Evolutionary conservation across 768 basidiomycete genomes (phyloP).

Genomic region (Lentinula sp.): DNA sequence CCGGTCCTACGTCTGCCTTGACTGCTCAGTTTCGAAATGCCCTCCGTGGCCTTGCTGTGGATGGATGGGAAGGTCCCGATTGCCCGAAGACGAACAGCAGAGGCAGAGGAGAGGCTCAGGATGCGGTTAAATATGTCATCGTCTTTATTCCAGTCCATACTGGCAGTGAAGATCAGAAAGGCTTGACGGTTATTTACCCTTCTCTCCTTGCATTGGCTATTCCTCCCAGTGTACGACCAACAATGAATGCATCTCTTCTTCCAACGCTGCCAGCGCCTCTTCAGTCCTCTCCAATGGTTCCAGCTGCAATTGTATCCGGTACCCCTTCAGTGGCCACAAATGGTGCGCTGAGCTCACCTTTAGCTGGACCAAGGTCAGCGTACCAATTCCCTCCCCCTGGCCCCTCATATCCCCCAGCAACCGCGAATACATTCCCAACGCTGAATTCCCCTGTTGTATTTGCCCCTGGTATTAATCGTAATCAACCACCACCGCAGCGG

Average conservation of each 20-base stretch:
- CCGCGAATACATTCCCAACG: neutral
- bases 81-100: slow-evolving; percentile 11
- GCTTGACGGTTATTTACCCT: slow-evolving; percentile 71
- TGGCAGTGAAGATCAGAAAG: slow-evolving; percentile 73
- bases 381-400: neutral
- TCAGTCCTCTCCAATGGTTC: slow-evolving; percentile 7
- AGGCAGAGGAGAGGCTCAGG: slow-evolving; percentile 11
- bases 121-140: slow-evolving; percentile 43
- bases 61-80: slow-evolving; percentile 37
- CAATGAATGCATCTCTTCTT: slow-evolving; percentile 3
- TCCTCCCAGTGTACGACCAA: slow-evolving; percentile 22
- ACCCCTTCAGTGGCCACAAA: neutral
- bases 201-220: slow-evolving; percentile 45
- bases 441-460: neutral
- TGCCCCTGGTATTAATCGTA: neutral
- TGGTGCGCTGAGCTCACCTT: slow-evolving; percentile 5
- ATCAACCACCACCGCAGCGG: neutral
- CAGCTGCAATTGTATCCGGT: neutral
- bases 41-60: slow-evolving; percentile 56
- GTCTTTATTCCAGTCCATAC: slow-evolving; percentile 71
- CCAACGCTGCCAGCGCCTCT: slow-evolving; percentile 6
- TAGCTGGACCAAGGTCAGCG: neutral
- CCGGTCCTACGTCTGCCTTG: slow-evolving; percentile 58
- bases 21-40: slow-evolving; percentile 58
- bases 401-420: neutral